These are phyloP conservation scores for Bullera alba DNA, from an alignment of 768 basidiomycete species.

Conservation along the genomic window DNA sequence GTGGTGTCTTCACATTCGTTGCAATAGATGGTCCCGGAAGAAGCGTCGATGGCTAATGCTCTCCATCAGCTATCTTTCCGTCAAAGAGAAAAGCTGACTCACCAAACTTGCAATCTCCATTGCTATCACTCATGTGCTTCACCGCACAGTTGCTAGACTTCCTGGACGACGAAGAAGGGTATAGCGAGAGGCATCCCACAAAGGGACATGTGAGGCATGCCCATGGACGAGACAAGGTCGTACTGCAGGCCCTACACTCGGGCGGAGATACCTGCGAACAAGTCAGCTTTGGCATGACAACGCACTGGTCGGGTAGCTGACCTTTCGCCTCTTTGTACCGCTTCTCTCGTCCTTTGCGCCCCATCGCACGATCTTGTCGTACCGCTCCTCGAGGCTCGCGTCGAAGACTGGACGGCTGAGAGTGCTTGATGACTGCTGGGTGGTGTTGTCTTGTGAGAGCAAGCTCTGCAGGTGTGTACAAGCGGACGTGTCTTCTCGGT, in stretches of 20 bases:
- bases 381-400: conserved; percentile 19
- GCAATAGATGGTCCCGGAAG: conserved; percentile 70
- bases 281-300: no score
- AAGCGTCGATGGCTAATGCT: conserved; percentile 61
- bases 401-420: not conserved
- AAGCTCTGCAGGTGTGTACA: not conserved
- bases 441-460: not conserved
- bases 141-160: conserved; percentile 21
- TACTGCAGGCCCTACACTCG: conserved; percentile 21
- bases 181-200: conserved; percentile 28
- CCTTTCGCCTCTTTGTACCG: conserved; percentile 24
- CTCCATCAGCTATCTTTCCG: not conserved
- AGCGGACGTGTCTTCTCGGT: not conserved
- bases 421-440: not conserved
- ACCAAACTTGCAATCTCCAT: conserved; percentile 27
- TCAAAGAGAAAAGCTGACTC: conserved; percentile 3
- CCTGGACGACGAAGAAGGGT: conserved; percentile 10
- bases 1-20: conserved; percentile 67
- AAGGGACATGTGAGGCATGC: conserved; percentile 35
- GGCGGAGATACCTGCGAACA: conserved; percentile 23
- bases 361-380: conserved; percentile 21
- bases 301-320: conserved; percentile 4
- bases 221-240: conserved; percentile 19
- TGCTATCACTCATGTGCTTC: conserved; percentile 13
- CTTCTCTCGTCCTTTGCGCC: conserved; percentile 15